phyloP scores from a whole-genome alignment of 352 stramenopile genomes.

The Phytophthora pini region DNA sequence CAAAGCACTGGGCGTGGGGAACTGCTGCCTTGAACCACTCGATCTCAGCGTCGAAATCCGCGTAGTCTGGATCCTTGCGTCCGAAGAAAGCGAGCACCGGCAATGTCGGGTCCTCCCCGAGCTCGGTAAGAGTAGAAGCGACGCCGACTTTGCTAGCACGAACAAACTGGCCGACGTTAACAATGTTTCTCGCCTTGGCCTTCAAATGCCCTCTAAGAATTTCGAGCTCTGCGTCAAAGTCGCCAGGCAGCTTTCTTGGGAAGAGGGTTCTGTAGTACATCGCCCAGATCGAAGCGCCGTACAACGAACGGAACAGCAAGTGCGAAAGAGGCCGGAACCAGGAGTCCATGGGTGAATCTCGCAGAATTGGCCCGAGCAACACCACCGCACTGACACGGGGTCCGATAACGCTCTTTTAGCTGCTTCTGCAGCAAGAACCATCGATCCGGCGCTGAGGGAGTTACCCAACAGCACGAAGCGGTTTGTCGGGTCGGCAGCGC shows the following conservation, averaged over 20 bases:
- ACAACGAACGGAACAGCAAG: slow-evolving; percentile 41
- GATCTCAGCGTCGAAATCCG: slow-evolving; percentile 37
- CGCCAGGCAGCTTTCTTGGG: slow-evolving; percentile 23
- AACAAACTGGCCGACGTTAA: slow-evolving; percentile 33
- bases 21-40: slow-evolving; percentile 38
- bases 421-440: slow-evolving; percentile 34
- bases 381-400: slow-evolving; percentile 30
- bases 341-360: slow-evolving; percentile 32
- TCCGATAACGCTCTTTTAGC: background rate
- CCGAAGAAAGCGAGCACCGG: slow-evolving; percentile 48
- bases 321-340: slow-evolving; percentile 45
- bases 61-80: slow-evolving; percentile 44
- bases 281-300: slow-evolving; percentile 35
- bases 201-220: slow-evolving; percentile 32
- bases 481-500: slow-evolving; percentile 16
- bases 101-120: slow-evolving; percentile 12
- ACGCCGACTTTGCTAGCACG: slow-evolving; percentile 38
- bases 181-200: slow-evolving; percentile 23
- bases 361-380: slow-evolving; percentile 43
- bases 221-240: slow-evolving; percentile 39
- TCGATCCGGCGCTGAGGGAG: slow-evolving; percentile 44
- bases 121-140: slow-evolving; percentile 15
- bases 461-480: slow-evolving; percentile 49
- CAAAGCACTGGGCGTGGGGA: slow-evolving; percentile 22
- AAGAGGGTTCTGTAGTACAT: slow-evolving; percentile 53